Base-by-base conservation (phyloP, 2,329 filamentous ascomycete genomes). In the Neoscytalidium dimidiatum region DNA sequence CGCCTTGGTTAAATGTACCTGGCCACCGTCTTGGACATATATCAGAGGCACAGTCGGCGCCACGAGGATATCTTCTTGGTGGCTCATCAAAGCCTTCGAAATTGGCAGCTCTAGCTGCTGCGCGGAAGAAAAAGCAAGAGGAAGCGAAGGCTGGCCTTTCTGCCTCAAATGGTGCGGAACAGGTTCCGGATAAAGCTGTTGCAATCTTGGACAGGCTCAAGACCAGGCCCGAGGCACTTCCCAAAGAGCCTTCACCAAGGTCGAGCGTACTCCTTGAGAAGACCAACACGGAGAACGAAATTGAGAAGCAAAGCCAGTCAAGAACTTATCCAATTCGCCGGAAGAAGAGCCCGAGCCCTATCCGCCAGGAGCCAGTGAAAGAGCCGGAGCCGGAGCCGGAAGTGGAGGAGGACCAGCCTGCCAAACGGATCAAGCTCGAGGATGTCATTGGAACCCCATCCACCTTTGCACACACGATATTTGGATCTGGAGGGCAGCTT, bases 11-110 rank as follows among this genome's bases (percentile, higher is more conserved):
- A 62, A 85, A 89, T 61, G 82, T 94, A 11, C 91, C 93, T 23
- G 71, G 78, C 43, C 78, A 90, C 52, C 87, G 91, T 31, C 84
- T 86, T 69, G 85, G 90, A 41, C 75, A 82, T 17, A 83, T 90
- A 17, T 85, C 94, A 41, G 78, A 91, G 57, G 83, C 88, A 44
- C 86, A 84, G 77, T 66, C 85, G 38, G 80, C 80, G 67, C 88
- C 85, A 62, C 81, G 80, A 53, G 86, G 88, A 19, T 90, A 92
- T 2, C 82, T 99, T 0, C 78, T 97, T 2, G 96, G 95, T 31
- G 96, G 95, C 35, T 86, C 88, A 8, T 84, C 77, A 3, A 95
- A 94, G 73, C 84, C 91, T 77, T 96, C 94, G 4, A 99, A 99
- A 73, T 82, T 99, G 51, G 94, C 96, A 71, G 92, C 92, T 53